phyloP scores from a whole-genome alignment of 257 asterid species.

The Buddleja alternifolia region DNA sequence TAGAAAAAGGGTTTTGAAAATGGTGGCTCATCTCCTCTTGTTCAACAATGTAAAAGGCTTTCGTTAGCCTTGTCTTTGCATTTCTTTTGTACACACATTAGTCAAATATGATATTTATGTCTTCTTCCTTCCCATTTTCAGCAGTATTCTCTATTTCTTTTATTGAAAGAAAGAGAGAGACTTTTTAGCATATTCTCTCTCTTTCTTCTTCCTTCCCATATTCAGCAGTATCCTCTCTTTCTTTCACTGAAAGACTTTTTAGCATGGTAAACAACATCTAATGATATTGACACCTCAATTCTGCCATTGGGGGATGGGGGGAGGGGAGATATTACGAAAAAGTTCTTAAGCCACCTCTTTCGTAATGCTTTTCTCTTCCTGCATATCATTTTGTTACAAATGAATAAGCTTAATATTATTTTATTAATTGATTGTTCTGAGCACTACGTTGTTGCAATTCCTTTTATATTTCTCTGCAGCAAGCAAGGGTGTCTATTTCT shows the following conservation, averaged over 20 bases:
- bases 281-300: too few relatives aligned
- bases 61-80: background rate
- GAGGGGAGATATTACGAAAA: too few relatives aligned
- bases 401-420: background rate
- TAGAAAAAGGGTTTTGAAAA: background rate
- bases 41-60: background rate
- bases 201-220: too few relatives aligned
- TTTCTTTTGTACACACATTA: background rate
- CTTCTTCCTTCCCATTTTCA: background rate
- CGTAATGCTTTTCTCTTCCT: background rate
- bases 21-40: background rate
- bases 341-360: too few relatives aligned
- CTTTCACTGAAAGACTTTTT: background rate
- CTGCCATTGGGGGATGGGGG: too few relatives aligned
- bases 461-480: background rate
- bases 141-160: background rate
- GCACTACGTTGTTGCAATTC: background rate
- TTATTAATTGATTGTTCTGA: slow-evolving; percentile 1
- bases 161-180: background rate
- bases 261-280: background rate
- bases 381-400: background rate
- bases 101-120: background rate
- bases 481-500: background rate
- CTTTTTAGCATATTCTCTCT: background rate
- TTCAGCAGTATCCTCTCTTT: background rate